Conservation (phyloP, 2,329 filamentous ascomycete genomes). For the Stromatinia cepivora region DNA sequence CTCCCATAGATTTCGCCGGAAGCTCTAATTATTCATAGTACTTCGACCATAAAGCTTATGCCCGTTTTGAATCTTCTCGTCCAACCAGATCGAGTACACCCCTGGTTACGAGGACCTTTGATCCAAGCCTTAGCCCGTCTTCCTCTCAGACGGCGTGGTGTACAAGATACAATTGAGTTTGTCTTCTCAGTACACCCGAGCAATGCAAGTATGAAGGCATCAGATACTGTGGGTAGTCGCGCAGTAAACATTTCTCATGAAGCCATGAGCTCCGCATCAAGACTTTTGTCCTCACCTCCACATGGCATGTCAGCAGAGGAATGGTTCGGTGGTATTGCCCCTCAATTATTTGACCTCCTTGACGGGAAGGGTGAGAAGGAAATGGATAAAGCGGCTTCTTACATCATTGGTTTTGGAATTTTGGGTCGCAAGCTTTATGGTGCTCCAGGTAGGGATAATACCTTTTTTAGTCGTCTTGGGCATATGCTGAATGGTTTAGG, state of each 20-base stretch:
- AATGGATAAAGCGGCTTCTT: slow-evolving; percentile 58
- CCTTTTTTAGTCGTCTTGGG: slow-evolving; percentile 26
- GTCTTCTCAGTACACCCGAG: slow-evolving; percentile 66
- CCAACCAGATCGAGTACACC: slow-evolving; percentile 58
- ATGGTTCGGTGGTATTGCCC: slow-evolving; percentile 62
- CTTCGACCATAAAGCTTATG: slow-evolving; percentile 56
- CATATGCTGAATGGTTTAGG: slow-evolving; percentile 42
- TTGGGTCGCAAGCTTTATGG: slow-evolving; percentile 63
- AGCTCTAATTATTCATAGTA: slow-evolving; percentile 36
- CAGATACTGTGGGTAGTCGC: slow-evolving; percentile 42
- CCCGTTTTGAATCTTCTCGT: slow-evolving; percentile 63
- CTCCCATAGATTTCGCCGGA: background rate
- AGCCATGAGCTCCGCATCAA: slow-evolving; percentile 62
- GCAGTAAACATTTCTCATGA: slow-evolving; percentile 68
- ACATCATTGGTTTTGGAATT: slow-evolving; percentile 66
- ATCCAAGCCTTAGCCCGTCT: slow-evolving; percentile 59
- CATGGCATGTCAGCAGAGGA: slow-evolving; percentile 51
- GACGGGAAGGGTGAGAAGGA: slow-evolving; percentile 61
- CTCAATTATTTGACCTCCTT: slow-evolving; percentile 61
- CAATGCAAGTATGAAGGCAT: slow-evolving; percentile 29
- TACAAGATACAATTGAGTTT: slow-evolving; percentile 69
- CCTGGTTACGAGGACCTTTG: slow-evolving; percentile 60
- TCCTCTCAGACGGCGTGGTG: slow-evolving; percentile 62
- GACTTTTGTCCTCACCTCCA: slow-evolving; percentile 61
- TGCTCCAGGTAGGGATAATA: slow-evolving; percentile 54